Evolutionary conservation across 1,284 basidiomycete species (phyloP).

Genomic region (Veloboletus limbatus): DNA sequence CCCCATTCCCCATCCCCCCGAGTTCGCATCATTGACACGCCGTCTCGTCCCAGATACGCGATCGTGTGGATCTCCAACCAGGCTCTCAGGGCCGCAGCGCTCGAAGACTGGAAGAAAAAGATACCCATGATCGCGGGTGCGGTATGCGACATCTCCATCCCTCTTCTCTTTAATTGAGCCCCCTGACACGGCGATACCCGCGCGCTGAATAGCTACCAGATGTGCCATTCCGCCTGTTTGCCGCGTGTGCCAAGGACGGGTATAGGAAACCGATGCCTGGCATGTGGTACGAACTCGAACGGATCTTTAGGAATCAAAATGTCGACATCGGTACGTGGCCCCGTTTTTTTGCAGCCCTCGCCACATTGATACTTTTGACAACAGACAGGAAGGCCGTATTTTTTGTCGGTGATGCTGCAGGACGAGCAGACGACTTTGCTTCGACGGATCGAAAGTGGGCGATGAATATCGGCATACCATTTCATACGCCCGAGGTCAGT

Average conservation of each 20-base stretch:
- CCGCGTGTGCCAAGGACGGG: conserved; percentile 71
- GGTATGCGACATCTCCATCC: conserved; percentile 49
- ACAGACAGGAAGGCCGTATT: conserved; percentile 67
- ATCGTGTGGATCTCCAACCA: conserved; percentile 85
- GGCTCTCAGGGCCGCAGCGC: conserved; percentile 46
- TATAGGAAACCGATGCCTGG: conserved; percentile 90
- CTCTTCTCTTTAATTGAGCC: not conserved
- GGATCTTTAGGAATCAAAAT: conserved; percentile 55
- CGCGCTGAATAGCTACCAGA: conserved; percentile 41
- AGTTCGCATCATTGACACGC: not conserved
- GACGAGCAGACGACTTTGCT: conserved; percentile 69
- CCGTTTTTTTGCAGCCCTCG: not conserved
- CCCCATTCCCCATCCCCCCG: not conserved
- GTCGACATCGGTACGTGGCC: conserved; percentile 60
- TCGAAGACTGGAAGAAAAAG: conserved; percentile 74
- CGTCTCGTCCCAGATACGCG: conserved; percentile 60
- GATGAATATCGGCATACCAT: conserved; percentile 67
- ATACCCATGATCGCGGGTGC: conserved; percentile 64
- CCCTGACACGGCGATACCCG: not conserved
- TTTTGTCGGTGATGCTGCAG: conserved; percentile 91
- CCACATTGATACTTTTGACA: not conserved
- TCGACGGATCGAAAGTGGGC: conserved; percentile 87
- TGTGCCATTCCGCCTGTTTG: conserved; percentile 78
- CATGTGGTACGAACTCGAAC: conserved; percentile 77
- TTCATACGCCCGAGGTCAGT: conserved; percentile 67